Conservation (phyloP, 768 basidiomycete genomes). For the Naganishia vishniacii region DNA sequence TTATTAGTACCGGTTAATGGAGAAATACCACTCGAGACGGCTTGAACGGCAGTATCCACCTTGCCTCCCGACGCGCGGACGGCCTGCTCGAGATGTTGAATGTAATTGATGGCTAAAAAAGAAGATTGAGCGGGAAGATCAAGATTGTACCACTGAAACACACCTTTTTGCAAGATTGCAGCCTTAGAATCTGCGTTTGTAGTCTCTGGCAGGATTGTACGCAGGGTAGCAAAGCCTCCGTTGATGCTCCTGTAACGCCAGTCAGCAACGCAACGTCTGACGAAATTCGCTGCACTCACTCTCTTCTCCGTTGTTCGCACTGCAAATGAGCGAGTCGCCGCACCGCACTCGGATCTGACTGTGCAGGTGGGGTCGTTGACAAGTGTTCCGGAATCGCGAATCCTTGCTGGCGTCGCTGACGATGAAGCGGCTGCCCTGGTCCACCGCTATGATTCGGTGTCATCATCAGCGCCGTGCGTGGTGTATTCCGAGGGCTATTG, state of each 20-base stretch:
- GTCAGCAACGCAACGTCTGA: background rate
- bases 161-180: constrained; percentile 30
- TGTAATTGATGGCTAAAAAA: constrained; percentile 28
- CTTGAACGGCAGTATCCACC: constrained; percentile 5
- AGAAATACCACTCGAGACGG: no score
- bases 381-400: background rate
- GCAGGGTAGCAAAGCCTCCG: constrained; percentile 28
- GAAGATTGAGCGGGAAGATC: background rate
- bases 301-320: constrained; percentile 30
- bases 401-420: constrained; percentile 16
- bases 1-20: no score
- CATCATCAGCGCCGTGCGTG: background rate
- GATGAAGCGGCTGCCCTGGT: background rate
- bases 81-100: constrained; percentile 29
- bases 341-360: constrained; percentile 22
- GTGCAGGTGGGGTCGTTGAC: background rate
- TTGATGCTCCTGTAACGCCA: constrained; percentile 26
- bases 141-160: no score
- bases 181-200: constrained; percentile 29
- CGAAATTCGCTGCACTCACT: no score
- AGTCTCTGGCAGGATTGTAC: constrained; percentile 28
- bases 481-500: background rate
- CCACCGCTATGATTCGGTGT: background rate
- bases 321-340: constrained; percentile 28
- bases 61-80: constrained; percentile 25